phyloP scores from a whole-genome alignment of 2,329 filamentous ascomycete species.

The Sphaerulina populicola region DNA sequence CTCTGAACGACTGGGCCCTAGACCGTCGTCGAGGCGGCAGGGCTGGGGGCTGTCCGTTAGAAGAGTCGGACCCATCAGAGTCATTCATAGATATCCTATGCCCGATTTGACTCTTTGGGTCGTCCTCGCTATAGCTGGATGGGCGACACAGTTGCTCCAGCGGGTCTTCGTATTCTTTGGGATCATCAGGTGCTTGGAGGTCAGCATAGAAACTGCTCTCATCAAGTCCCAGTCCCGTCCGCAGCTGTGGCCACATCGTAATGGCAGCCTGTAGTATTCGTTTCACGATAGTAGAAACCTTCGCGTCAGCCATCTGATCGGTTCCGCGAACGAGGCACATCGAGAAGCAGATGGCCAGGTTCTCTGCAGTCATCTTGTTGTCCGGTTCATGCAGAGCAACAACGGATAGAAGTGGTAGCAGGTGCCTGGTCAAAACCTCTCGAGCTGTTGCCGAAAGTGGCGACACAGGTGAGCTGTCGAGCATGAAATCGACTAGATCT shows the following conservation, averaged over 20 bases:
- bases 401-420: constrained; percentile 45
- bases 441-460: constrained; percentile 40
- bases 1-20: constrained; percentile 17
- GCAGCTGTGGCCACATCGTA: constrained; percentile 39
- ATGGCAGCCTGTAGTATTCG: constrained; percentile 44
- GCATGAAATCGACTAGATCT: constrained; percentile 40
- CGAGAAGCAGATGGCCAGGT: constrained; percentile 48
- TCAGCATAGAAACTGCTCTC: constrained; percentile 34
- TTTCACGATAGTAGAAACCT: constrained; percentile 45
- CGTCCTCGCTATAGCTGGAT: constrained; percentile 18
- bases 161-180: constrained; percentile 44
- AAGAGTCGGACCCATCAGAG: constrained; percentile 28
- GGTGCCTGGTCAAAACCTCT: constrained; percentile 43
- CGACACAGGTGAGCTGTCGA: constrained; percentile 41
- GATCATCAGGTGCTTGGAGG: constrained; percentile 35
- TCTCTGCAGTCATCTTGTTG: constrained; percentile 50
- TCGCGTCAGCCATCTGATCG: constrained; percentile 49
- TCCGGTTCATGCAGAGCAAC: constrained; percentile 40
- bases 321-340: constrained; percentile 46
- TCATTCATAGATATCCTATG: constrained; percentile 41
- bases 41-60: constrained; percentile 26
- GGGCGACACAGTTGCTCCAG: constrained; percentile 28
- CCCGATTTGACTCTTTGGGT: constrained; percentile 25
- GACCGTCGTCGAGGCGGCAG: constrained; percentile 33
- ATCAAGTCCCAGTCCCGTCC: constrained; percentile 37